These are phyloP conservation scores for Aspergillus cejpii DNA, from an alignment of 2,329 filamentous ascomycete species.

Conservation along the genomic window DNA sequence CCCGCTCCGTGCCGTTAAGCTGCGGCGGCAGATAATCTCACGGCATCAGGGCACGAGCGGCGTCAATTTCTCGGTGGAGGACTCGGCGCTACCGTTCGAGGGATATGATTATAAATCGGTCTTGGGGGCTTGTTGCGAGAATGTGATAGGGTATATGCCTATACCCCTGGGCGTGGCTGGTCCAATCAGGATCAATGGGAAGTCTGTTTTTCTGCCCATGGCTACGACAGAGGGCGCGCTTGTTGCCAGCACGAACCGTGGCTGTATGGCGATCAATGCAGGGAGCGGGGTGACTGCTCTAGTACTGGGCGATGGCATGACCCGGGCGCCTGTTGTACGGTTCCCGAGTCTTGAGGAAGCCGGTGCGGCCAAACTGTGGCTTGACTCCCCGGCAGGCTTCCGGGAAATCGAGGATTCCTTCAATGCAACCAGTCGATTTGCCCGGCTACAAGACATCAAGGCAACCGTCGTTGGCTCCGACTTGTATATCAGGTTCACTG, in stretches of 20 bases:
- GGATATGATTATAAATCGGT: slow-evolving; percentile 90
- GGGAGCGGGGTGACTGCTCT: slow-evolving; percentile 85
- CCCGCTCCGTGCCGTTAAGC: no score
- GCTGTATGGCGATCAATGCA: slow-evolving; percentile 90
- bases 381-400: slow-evolving; percentile 79
- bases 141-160: slow-evolving; percentile 88
- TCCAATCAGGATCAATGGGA: slow-evolving; percentile 79
- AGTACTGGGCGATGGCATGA: slow-evolving; percentile 90
- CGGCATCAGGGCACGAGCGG: no score
- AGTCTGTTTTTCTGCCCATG: slow-evolving; percentile 93
- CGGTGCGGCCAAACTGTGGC: slow-evolving; percentile 83
- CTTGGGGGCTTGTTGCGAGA: slow-evolving; percentile 89
- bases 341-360: slow-evolving; percentile 81
- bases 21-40: no score
- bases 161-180: slow-evolving; percentile 86
- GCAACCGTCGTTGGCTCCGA: slow-evolving; percentile 83
- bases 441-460: slow-evolving; percentile 77
- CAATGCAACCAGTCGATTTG: slow-evolving; percentile 87
- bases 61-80: no score
- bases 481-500: slow-evolving; percentile 92
- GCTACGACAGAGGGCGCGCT: slow-evolving; percentile 92
- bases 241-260: slow-evolving; percentile 80
- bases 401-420: slow-evolving; percentile 77
- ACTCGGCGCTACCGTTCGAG: slow-evolving; percentile 60
- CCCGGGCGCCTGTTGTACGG: slow-evolving; percentile 77